Percentiles rank a stretch among this genome's conserved stretches.
phyloP scores from a whole-genome alignment of 169 alveolate species.

The Plasmodium malariae region DNA sequence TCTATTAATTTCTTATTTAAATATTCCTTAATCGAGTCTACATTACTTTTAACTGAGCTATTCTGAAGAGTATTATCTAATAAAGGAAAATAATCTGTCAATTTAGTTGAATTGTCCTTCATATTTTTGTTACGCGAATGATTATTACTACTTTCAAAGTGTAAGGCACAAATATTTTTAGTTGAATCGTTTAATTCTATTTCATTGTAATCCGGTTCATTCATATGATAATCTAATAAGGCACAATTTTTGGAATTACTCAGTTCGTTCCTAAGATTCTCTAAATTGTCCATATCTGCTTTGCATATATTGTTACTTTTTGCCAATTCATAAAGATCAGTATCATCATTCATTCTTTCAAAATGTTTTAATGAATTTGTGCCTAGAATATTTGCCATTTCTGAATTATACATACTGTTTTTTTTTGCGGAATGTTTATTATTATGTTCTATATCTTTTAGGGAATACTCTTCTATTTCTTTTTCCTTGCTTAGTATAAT shows the following conservation, averaged over 20 bases:
- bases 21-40: conserved; percentile 12
- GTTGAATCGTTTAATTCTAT: not conserved
- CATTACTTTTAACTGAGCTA: not conserved
- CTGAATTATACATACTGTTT: not conserved
- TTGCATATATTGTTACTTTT: not conserved
- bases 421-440: not conserved
- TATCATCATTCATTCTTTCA: not conserved
- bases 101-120: not conserved
- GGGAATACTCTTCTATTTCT: not conserved
- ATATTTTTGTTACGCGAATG: not conserved
- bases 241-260: not conserved
- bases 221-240: not conserved
- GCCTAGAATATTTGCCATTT: not conserved
- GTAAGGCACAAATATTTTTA: not conserved
- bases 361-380: not conserved
- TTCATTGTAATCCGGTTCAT: not conserved
- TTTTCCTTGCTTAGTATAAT: not conserved
- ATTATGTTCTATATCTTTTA: not conserved
- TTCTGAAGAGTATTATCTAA: not conserved
- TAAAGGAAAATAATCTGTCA: not conserved
- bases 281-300: not conserved
- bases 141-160: not conserved
- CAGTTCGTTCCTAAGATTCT: not conserved
- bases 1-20: conserved; percentile 31
- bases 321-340: not conserved